Evolutionary conservation across 1,284 basidiomycete species (phyloP), one percentile per base, ranked within the genome.

Genomic region (Cronartium ribicola): DNA sequence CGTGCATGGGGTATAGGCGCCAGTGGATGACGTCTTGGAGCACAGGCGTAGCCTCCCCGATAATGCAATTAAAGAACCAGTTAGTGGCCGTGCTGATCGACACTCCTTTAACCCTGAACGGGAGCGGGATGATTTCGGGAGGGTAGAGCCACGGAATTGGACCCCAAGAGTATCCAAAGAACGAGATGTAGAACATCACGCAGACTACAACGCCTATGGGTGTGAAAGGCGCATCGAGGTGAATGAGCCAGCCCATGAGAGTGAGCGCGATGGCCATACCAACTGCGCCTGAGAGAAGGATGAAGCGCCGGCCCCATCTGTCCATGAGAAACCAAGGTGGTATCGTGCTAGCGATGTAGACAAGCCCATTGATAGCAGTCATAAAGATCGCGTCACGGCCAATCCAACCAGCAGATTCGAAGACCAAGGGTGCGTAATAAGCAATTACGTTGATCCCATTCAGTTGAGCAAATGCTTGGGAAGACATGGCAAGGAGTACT

Each of bases 401-500:
- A 75, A 96, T 86, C 94, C 95, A 98, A 59, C 95, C 95, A 61
- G 94, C 94, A 84, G 92, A 83, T 63, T 80, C 80, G 69, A 80
- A 78, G 64, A 83, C 78, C 4, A 80, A 72, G 1, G 79, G 79
- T 29, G 73, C 68, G 44, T 75, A 74, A 46, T 74, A 74, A 2
- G 62, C 48, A 29, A 74, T 74, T 6, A 74, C 71, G 63, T 74
- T 74, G 65, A 74, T 74, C 14, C 71, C 71, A 59, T 74, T 74
- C 78, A 97, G 83, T 82, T 97, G 95, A 63, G 94, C 94, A 81
- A 97, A 97, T 75, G 91, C 90, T 81, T 98, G 95, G 76, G 92
- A 92, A n/a, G 92, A 94, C 92, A 95, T 95, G n/a, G 94, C 95
- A 75, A 98, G 88, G 77, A 97, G 82, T 4, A 98, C 94, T 61